Evolutionary conservation across 2,329 filamentous ascomycete genomes (phyloP).

Genomic region (Raffaelea ambrosiae): DNA sequence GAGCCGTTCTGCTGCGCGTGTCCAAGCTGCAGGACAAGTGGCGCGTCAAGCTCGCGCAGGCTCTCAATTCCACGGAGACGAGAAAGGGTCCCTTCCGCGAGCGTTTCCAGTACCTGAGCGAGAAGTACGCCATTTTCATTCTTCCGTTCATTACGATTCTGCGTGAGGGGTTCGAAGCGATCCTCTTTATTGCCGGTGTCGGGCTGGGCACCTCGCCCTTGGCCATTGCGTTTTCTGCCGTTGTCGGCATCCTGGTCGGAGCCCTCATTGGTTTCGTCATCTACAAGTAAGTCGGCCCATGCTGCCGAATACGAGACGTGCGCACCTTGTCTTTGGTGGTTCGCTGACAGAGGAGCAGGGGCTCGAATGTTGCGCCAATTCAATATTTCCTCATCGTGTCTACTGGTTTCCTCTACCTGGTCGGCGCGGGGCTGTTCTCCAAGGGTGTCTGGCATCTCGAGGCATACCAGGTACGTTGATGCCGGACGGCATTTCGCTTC

Average conservation of each 20-base stretch:
- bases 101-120: conserved; percentile 47
- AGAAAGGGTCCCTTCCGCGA: conserved; percentile 26
- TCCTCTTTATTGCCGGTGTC: conserved; percentile 73
- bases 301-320: not conserved
- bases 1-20: conserved; percentile 64
- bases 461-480: conserved; percentile 37
- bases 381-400: conserved; percentile 63
- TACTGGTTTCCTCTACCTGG: conserved; percentile 76
- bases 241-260: conserved; percentile 58
- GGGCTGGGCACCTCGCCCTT: conserved; percentile 59
- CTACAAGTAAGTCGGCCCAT: conserved; percentile 49
- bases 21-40: conserved; percentile 72
- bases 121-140: conserved; percentile 70
- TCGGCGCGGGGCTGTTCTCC: conserved; percentile 75
- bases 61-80: conserved; percentile 36
- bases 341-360: conserved; percentile 1
- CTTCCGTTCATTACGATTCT: conserved; percentile 72
- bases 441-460: conserved; percentile 69
- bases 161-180: conserved; percentile 67
- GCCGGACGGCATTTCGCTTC: too few species aligned
- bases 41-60: conserved; percentile 61
- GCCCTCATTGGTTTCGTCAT: conserved; percentile 56
- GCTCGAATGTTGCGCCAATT: conserved; percentile 10
- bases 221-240: conserved; percentile 61
- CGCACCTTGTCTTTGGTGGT: not conserved